Conservation (phyloP, 768 basidiomycete genomes). For the Russula olivacea region DNA sequence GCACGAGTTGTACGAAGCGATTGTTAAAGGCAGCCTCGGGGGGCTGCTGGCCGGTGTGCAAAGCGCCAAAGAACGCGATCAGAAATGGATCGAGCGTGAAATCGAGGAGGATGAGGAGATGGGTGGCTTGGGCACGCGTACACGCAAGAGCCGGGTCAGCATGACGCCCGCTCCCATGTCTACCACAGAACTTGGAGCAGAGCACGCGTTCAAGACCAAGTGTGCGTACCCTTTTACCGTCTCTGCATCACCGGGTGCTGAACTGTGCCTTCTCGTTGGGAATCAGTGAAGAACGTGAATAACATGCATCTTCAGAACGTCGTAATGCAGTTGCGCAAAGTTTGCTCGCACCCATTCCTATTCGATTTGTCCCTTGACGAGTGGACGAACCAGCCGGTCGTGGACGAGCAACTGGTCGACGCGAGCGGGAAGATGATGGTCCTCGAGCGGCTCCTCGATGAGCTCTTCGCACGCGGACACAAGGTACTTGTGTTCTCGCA, state of each 20-base stretch:
- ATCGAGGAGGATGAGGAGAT: constrained; percentile 49
- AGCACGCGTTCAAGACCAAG: constrained; percentile 47
- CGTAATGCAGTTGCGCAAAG: constrained; percentile 96
- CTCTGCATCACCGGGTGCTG: background rate
- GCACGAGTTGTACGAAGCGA: constrained; percentile 76
- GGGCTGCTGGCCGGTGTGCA: constrained; percentile 40
- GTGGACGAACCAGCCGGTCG: constrained; percentile 50
- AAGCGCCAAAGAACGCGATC: constrained; percentile 32
- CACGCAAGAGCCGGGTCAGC: constrained; percentile 5
- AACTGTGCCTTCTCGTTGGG: background rate
- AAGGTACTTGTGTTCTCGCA: constrained; percentile 88
- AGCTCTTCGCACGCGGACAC: constrained; percentile 71
- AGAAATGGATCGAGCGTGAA: constrained; percentile 34
- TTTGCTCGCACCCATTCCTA: constrained; percentile 87
- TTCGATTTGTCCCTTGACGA: constrained; percentile 79
- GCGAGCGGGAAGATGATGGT: constrained; percentile 97
- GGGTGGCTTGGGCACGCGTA: constrained; percentile 28
- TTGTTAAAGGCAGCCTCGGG: constrained; percentile 67
- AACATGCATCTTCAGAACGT: constrained; percentile 89
- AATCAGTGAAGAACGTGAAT: constrained; percentile 73
- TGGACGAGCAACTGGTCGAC: constrained; percentile 77
- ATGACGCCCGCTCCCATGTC: constrained; percentile 33
- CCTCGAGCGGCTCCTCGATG: constrained; percentile 79
- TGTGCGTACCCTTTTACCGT: constrained; percentile 1
- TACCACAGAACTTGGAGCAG: constrained; percentile 48